Evolutionary conservation across 2,329 filamentous ascomycete genomes (phyloP), one percentile per base, ranked within the genome.

Genomic region (Penicillium sp.): DNA sequence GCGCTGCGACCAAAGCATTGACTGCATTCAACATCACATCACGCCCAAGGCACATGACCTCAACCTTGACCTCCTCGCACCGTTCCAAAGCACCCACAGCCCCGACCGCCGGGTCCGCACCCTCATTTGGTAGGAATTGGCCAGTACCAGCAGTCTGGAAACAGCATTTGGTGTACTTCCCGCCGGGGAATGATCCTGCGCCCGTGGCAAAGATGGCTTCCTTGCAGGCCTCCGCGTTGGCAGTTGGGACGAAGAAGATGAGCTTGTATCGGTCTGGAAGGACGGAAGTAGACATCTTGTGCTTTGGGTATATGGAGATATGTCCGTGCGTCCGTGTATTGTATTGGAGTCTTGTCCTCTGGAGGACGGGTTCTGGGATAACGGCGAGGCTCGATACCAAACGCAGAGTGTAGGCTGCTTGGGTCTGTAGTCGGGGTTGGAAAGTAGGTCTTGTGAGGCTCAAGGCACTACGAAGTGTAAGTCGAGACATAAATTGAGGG

Each of bases 1-100:
- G 73, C n/a, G 68, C 67, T 50, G 64, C 63, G 19, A 71, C 53
- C 58, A 76, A 56, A 31, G 64, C 71, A 52, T 69, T 56, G 13
- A 76, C 73, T 2, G 72, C 72, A 31, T 64, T 55, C 27, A 64
- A 41, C 66, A 72, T 69, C 9, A 69, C 58, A 38, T 63, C 56
- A 41, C 63, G 64, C 3, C 72, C 72, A 25, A 74, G 48, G 49
- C 73, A 73, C 50, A 75, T 60, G 36, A 74, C 59, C 60, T 76
- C 73, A 25, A 74, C 71, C 51, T 63, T 72, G 56, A 70, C 64
- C 59, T 75, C 72, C 55, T 72, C 64, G 13, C 72, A 70, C 40
- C 57, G 57, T 55, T 75, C 72, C 31, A 75, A 40, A 25, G 53
- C 53, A 0, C 72, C 73, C 5, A 69, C 63, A 6, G 57, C 54